A percentile compares a stretch with the other conserved stretches of the same genome.
Evolutionary conservation across 306 rosid genomes (phyloP).

Genomic region (Albizia julibrissin): DNA sequence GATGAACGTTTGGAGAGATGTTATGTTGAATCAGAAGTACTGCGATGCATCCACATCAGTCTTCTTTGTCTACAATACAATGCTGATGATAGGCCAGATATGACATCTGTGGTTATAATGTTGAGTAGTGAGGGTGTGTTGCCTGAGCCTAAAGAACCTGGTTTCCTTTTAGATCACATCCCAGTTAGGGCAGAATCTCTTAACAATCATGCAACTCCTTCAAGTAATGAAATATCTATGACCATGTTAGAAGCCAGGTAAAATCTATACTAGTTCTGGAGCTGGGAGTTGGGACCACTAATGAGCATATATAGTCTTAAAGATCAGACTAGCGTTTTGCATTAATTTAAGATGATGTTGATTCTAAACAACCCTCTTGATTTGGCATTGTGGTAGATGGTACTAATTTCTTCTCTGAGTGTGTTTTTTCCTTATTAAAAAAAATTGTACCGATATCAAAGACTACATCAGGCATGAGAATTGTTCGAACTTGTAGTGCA

Average conservation of each 20-base stretch:
- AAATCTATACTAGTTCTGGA: neutral
- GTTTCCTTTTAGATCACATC: slow-evolving; percentile 12
- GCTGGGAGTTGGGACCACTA: neutral
- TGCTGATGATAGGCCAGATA: slow-evolving; percentile 47
- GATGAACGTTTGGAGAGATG: slow-evolving; percentile 21
- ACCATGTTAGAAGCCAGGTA: slow-evolving; percentile 28
- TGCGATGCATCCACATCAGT: slow-evolving; percentile 47
- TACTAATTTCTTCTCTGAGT: neutral
- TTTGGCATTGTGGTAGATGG: neutral
- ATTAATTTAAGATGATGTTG: neutral
- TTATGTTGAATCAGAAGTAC: neutral
- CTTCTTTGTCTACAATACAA: slow-evolving; percentile 51
- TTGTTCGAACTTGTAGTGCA: neutral
- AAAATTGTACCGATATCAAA: neutral
- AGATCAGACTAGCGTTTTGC: neutral
- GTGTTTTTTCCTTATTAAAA: neutral
- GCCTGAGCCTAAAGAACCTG: slow-evolving; percentile 47
- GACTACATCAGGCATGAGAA: neutral
- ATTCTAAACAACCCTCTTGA: neutral
- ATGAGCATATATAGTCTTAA: neutral
- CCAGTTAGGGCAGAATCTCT: neutral
- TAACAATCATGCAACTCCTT: neutral
- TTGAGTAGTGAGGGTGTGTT: slow-evolving; percentile 36
- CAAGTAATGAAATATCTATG: slow-evolving; percentile 21
- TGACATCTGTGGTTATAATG: slow-evolving; percentile 50